phyloP scores from a whole-genome alignment of 2,329 filamentous ascomycete species.

The Acrodontium crateriforme region DNA sequence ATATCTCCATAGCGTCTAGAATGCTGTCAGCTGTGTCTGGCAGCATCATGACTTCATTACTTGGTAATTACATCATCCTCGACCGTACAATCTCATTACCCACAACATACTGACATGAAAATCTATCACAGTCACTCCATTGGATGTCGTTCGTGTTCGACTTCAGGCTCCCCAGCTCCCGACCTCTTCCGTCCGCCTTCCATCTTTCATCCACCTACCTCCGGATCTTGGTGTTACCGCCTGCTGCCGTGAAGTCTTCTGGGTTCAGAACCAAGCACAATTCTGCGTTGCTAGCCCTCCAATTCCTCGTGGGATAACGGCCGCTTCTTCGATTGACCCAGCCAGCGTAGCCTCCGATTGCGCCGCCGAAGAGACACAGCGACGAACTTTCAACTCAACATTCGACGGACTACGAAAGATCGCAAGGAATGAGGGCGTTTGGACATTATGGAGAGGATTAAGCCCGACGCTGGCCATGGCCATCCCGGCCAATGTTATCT shows the following conservation, averaged over 20 bases:
- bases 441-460: slow-evolving; percentile 80
- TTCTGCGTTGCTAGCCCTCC: slow-evolving; percentile 53
- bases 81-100: slow-evolving; percentile 1
- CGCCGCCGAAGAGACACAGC: slow-evolving; percentile 74
- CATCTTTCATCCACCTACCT: slow-evolving; percentile 53
- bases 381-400: slow-evolving; percentile 75
- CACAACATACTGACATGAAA: slow-evolving; percentile 3
- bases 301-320: slow-evolving; percentile 17
- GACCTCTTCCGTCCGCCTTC: slow-evolving; percentile 38
- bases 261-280: slow-evolving; percentile 72
- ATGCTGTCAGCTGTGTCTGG: slow-evolving; percentile 91
- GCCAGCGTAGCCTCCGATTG: slow-evolving; percentile 47
- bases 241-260: slow-evolving; percentile 95
- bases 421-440: slow-evolving; percentile 75
- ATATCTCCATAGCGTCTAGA: slow-evolving; percentile 74
- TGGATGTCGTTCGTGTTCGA: slow-evolving; percentile 92
- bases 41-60: slow-evolving; percentile 74
- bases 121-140: slow-evolving; percentile 72
- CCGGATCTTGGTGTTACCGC: slow-evolving; percentile 81
- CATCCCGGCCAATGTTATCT: slow-evolving; percentile 91
- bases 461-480: slow-evolving; percentile 93
- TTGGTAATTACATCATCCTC: slow-evolving; percentile 46
- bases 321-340: slow-evolving; percentile 25
- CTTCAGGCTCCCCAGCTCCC: slow-evolving; percentile 67
- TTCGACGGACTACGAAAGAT: slow-evolving; percentile 90